phyloP scores from a whole-genome alignment of 495 filamentous ascomycete species.

The Neurospora sp. region DNA sequence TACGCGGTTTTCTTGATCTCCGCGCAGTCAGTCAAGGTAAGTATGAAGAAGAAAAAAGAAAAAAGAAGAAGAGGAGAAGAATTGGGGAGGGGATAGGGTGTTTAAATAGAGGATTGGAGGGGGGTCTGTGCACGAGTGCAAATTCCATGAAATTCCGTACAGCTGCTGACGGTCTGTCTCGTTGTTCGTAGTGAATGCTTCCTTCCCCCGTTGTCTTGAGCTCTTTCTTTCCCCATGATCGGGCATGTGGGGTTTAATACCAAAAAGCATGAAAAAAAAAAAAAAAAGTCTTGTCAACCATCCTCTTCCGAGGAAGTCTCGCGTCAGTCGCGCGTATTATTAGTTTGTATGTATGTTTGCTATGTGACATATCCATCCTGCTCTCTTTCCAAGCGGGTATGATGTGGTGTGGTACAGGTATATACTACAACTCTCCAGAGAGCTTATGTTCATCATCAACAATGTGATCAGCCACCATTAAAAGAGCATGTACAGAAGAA shows the following conservation, averaged over 20 bases:
- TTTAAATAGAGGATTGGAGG: background rate
- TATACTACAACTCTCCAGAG: background rate
- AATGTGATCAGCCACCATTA: background rate
- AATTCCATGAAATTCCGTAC: background rate
- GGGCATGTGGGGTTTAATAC: background rate
- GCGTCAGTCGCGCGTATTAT: background rate
- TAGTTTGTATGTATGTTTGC: background rate
- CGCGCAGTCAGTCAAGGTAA: background rate
- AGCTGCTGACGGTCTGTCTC: background rate
- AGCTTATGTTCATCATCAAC: background rate
- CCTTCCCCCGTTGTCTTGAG: background rate
- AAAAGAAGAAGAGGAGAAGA: background rate
- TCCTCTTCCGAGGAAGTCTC: background rate
- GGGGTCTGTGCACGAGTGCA: background rate
- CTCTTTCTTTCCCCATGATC: background rate
- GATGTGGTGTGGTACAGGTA: background rate
- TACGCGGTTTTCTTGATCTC: background rate
- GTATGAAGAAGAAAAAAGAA: background rate
- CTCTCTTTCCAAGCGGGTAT: background rate
- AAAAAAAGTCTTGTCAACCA: background rate
- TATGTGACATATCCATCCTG: background rate
- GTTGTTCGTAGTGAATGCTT: no score
- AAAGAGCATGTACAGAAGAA: background rate
- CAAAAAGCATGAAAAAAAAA: background rate
- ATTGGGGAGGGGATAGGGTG: background rate